Base-by-base conservation (phyloP, 2,329 filamentous ascomycete genomes). In the Calonectria ilicicola region DNA sequence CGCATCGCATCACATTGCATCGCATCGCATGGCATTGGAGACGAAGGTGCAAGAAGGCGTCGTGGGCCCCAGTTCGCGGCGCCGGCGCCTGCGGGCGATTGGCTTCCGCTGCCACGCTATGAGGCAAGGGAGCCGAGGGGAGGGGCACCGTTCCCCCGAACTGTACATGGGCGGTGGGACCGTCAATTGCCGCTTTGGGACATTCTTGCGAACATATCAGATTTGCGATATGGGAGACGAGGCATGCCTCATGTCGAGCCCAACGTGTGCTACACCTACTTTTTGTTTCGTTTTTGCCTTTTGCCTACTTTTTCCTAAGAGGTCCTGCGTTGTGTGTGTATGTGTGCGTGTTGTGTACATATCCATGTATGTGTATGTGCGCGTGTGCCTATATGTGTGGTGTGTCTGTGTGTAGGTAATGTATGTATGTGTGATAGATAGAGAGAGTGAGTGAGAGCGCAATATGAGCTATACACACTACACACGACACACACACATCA, bases 131-230 rank as follows among this genome's bases (percentile, higher is more conserved):
- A 74, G 69, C 70, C 72, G 69, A 70, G 40, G n/a, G 40, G 49
- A 63, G 42, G 47, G 58, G 44, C 49, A 49, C 74, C 42, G 75
- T 75, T 75, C 74, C 74, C 66, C 62, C 74, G 53, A 71, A 58
- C 69, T 44, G 32, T 10, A 35, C 27, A 72, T 65, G 53, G 67
- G 65, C 75, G 71, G 77, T 65, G 65, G 76, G 73, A 70, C 65
- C 68, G 67, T 69, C 69, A 70, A 76, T 81, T 76, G 76, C 81
- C 68, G 65, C 77, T 82, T 82, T 60, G 75, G 81, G 81, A 73
- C 73, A 82, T 75, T 78, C 79, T 82, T 82, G 81, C 81, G 81
- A 82, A 75, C 49, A 74, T 74, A 74, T 69, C 60, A 74, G 60
- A 70, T 70, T 65, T 69, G 32, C 38, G 40, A 38, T 53, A 38